These are phyloP conservation scores for Polygonum aviculare DNA, from an alignment of 148 eudicot genomes.

Conservation along the genomic window DNA sequence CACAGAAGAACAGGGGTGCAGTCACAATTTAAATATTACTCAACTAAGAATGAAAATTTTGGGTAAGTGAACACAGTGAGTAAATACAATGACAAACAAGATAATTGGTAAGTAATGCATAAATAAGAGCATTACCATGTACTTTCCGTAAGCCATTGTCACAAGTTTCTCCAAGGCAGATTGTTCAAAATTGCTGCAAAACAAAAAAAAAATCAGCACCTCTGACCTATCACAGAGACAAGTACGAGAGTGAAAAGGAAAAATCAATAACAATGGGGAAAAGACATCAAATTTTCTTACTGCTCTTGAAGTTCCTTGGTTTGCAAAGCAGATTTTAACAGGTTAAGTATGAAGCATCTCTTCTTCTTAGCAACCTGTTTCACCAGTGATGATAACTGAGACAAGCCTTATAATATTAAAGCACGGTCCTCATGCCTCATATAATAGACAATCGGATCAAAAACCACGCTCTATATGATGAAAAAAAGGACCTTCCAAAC, in stretches of 20 bases:
- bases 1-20: background rate
- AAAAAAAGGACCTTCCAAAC: background rate
- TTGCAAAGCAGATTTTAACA: conserved; percentile 33
- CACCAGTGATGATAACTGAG: background rate
- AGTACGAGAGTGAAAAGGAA: background rate
- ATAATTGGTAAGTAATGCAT: background rate
- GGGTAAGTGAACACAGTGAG: background rate
- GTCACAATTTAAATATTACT: background rate
- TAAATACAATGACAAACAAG: background rate
- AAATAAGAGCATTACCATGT: conserved; percentile 40
- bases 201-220: conserved; percentile 1
- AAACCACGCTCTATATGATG: background rate
- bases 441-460: background rate
- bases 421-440: background rate
- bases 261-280: background rate
- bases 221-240: conserved; percentile 10
- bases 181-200: conserved; percentile 45
- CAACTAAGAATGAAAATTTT: background rate
- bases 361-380: conserved; percentile 39
- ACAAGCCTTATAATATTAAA: background rate
- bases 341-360: conserved; percentile 29
- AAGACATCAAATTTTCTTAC: conserved; percentile 20
- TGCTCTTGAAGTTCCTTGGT: conserved; percentile 48
- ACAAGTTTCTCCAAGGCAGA: conserved; percentile 52
- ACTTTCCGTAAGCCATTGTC: conserved; percentile 52